Conservation (phyloP, 2,329 filamentous ascomycete species). For the Penicillium sp. region DNA sequence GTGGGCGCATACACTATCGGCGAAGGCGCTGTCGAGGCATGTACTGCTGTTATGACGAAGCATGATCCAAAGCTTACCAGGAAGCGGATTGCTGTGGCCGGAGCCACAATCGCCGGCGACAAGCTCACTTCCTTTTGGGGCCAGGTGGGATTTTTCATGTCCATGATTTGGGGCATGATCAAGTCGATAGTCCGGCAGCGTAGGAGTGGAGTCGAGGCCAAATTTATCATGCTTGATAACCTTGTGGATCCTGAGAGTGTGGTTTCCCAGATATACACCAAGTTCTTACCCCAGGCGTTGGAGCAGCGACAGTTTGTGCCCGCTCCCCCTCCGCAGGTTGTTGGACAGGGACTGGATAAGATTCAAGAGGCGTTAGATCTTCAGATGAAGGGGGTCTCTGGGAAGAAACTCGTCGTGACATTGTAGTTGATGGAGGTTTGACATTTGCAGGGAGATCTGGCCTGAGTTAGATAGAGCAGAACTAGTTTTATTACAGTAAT, state of each 20-base stretch:
- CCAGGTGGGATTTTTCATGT: neutral
- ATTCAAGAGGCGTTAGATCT: constrained; percentile 48
- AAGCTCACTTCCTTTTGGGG: neutral
- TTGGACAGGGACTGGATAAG: constrained; percentile 48
- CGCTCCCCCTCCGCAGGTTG: constrained; percentile 45
- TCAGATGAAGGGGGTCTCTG: constrained; percentile 46
- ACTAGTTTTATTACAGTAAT: too few species aligned
- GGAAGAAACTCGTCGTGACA: constrained; percentile 40
- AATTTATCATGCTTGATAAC: constrained; percentile 19
- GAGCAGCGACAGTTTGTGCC: constrained; percentile 39
- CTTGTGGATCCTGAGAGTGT: constrained; percentile 19
- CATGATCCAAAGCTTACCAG: constrained; percentile 4
- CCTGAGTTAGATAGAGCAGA: too few species aligned
- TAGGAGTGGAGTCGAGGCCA: constrained; percentile 19
- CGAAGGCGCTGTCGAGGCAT: constrained; percentile 21
- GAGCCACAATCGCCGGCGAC: neutral
- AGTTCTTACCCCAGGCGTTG: constrained; percentile 47
- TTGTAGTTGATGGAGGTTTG: neutral
- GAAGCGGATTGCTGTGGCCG: constrained; percentile 24
- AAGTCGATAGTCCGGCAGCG: neutral
- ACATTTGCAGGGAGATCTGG: too few species aligned
- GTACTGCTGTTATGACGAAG: constrained; percentile 22
- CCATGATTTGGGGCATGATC: constrained; percentile 6
- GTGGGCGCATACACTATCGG: constrained; percentile 25
- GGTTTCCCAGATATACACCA: constrained; percentile 40